Conservation (phyloP, 140 eudicot genomes). For the Flaveria floridana region DNA sequence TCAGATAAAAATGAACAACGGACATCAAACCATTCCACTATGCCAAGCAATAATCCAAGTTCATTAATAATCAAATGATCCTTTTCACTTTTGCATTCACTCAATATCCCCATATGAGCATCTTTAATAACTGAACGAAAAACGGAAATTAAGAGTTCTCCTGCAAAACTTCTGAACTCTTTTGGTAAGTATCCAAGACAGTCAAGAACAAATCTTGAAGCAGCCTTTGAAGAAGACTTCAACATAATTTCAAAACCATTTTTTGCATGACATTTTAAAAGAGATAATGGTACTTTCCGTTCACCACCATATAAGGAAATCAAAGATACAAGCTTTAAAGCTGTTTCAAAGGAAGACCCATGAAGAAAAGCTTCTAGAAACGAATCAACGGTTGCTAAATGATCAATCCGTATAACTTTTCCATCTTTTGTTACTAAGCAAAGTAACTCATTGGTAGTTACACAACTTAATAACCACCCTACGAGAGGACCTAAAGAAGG, state of each 20-base stretch:
- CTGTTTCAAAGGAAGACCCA: slow-evolving; percentile 65
- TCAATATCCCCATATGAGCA: slow-evolving; percentile 52
- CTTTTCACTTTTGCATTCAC: slow-evolving; percentile 49
- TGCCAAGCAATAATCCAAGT: slow-evolving; percentile 68
- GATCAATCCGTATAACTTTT: slow-evolving; percentile 69
- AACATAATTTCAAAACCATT: slow-evolving; percentile 57
- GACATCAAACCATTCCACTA: slow-evolving; percentile 75
- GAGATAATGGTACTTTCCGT: slow-evolving; percentile 52
- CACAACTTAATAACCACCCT: slow-evolving; percentile 68
- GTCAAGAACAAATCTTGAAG: slow-evolving; percentile 59
- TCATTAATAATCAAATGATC: slow-evolving; percentile 75
- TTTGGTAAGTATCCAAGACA: slow-evolving; percentile 63
- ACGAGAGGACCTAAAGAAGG: slow-evolving; percentile 87
- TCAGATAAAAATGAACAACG: slow-evolving; percentile 34
- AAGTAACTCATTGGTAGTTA: slow-evolving; percentile 63
- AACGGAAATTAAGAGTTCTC: slow-evolving; percentile 60
- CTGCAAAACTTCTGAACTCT: slow-evolving; percentile 71
- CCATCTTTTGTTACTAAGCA: slow-evolving; percentile 71
- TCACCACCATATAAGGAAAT: slow-evolving; percentile 69
- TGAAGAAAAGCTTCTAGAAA: slow-evolving; percentile 59
- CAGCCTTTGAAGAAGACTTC: slow-evolving; percentile 32
- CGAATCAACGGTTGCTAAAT: slow-evolving; percentile 73
- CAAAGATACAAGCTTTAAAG: slow-evolving; percentile 67
- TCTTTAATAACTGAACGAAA: slow-evolving; percentile 50
- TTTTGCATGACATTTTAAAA: slow-evolving; percentile 60